phyloP scores from a whole-genome alignment of 495 filamentous ascomycete species.

The Patellaria atrata region DNA sequence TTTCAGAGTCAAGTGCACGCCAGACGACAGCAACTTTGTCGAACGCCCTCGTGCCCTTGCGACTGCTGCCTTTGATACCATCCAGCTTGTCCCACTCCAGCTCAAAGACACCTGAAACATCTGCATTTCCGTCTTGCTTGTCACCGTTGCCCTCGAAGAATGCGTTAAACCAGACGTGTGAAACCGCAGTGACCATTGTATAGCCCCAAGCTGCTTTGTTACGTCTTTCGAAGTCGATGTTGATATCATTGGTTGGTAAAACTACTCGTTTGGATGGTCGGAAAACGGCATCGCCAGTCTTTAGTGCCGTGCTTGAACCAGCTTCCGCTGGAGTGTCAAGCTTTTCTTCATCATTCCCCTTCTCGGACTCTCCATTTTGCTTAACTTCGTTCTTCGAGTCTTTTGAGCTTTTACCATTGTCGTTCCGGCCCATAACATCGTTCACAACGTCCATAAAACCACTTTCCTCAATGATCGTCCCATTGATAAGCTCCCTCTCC shows the following conservation, averaged over 20 bases:
- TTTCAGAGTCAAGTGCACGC: slow-evolving; percentile 30
- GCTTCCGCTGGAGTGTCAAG: too few relatives aligned
- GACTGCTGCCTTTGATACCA: slow-evolving; percentile 62
- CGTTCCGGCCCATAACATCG: slow-evolving; percentile 27
- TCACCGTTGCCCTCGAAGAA: slow-evolving; percentile 78
- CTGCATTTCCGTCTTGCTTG: slow-evolving; percentile 43
- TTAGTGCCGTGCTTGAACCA: slow-evolving; percentile 1
- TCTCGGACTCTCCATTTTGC: not conserved
- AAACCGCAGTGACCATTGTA: slow-evolving; percentile 82
- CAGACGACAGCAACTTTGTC: slow-evolving; percentile 84
- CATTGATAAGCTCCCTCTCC: slow-evolving; percentile 55
- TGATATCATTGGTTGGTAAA: slow-evolving; percentile 69
- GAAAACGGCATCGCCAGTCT: slow-evolving; percentile 49
- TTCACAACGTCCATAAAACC: slow-evolving; percentile 36
- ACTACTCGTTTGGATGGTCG: slow-evolving; percentile 50
- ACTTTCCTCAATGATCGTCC: slow-evolving; percentile 26
- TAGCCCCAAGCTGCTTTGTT: slow-evolving; percentile 63
- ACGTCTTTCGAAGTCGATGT: slow-evolving; percentile 74
- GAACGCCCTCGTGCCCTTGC: slow-evolving; percentile 66
- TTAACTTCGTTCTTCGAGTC: slow-evolving; percentile 15
- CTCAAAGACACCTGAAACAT: slow-evolving; percentile 43
- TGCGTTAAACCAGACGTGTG: slow-evolving; percentile 92
- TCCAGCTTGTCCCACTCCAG: slow-evolving; percentile 53
- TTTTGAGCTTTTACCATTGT: slow-evolving; percentile 14
- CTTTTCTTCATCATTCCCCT: slow-evolving; percentile 1